Evolutionary conservation across 2,329 filamentous ascomycete genomes (phyloP).

Genomic region (Calonectria pauciramosa): DNA sequence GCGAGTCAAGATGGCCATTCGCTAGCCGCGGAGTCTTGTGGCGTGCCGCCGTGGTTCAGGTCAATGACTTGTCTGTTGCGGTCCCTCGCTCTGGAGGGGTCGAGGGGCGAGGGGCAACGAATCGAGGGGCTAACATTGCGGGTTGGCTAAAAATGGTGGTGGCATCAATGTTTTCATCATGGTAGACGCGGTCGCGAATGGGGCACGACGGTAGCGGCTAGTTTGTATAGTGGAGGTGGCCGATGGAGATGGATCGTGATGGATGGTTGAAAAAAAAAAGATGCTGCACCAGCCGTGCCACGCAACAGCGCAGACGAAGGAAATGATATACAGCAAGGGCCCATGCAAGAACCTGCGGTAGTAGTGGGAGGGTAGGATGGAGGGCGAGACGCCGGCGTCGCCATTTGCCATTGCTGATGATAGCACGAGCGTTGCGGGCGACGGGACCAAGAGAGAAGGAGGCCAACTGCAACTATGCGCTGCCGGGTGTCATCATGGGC

Average conservation of each 20-base stretch:
- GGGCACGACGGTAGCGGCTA: conserved; percentile 11
- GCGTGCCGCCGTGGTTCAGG: conserved; percentile 39
- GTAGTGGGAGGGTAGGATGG: conserved; percentile 1
- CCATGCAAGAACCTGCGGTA: background rate
- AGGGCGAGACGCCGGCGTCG: background rate
- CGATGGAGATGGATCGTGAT: conserved; percentile 6
- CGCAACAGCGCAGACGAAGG: conserved; percentile 19
- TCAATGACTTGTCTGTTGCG: conserved; percentile 34
- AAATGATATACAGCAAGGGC: conserved; percentile 8
- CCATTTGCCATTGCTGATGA: conserved; percentile 12
- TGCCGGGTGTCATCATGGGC: conserved; percentile 33
- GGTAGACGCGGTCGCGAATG: conserved; percentile 2
- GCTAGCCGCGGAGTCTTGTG: conserved; percentile 38
- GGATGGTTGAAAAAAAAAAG: conserved; percentile 15
- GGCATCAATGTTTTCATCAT: conserved; percentile 6
- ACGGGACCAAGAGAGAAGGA: conserved; percentile 24
- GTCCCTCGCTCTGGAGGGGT: conserved; percentile 9
- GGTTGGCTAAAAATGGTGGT: background rate
- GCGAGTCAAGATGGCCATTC: conserved; percentile 34
- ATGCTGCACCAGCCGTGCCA: conserved; percentile 24
- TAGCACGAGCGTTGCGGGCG: background rate
- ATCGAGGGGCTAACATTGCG: conserved; percentile 2
- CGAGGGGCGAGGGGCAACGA: conserved; percentile 1
- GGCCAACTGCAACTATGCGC: conserved; percentile 43
- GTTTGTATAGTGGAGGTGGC: conserved; percentile 20